Evolutionary conservation across 352 stramenopile species (phyloP).

Genomic region (Globisporangium middletonii): DNA sequence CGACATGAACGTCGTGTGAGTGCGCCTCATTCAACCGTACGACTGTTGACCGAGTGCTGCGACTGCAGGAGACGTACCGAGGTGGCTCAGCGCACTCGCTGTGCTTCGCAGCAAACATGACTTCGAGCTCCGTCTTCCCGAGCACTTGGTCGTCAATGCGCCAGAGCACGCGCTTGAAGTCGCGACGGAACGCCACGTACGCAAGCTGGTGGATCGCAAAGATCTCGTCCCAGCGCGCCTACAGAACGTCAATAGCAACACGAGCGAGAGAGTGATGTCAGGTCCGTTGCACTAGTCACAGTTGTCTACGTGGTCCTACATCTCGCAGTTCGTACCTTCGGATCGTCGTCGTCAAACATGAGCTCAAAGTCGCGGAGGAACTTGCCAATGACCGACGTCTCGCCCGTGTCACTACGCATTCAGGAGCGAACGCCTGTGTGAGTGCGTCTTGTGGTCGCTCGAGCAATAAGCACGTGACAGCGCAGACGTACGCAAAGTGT

Average conservation of each 20-base stretch:
- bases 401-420: slow-evolving; percentile 14
- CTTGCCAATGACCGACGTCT: slow-evolving; percentile 22
- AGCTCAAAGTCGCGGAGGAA: slow-evolving; percentile 44
- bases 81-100: background rate
- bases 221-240: slow-evolving; percentile 57
- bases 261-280: background rate
- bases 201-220: slow-evolving; percentile 31
- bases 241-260: background rate
- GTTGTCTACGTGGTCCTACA: background rate
- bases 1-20: background rate
- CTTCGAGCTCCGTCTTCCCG: slow-evolving; percentile 51
- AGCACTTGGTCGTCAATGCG: slow-evolving; percentile 43
- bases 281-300: background rate
- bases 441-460: background rate
- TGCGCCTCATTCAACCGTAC: background rate
- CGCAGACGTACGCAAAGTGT: slow-evolving; percentile 34
- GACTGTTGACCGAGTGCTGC: background rate
- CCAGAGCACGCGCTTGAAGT: slow-evolving; percentile 58
- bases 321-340: slow-evolving; percentile 31
- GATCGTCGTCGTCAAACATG: slow-evolving; percentile 56
- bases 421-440: background rate
- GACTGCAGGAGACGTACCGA: slow-evolving; percentile 1
- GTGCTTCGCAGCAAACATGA: slow-evolving; percentile 18
- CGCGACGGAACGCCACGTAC: slow-evolving; percentile 45
- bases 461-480: background rate